Conservation (phyloP, 1,284 basidiomycete species). For the Farysia itapuensis region DNA sequence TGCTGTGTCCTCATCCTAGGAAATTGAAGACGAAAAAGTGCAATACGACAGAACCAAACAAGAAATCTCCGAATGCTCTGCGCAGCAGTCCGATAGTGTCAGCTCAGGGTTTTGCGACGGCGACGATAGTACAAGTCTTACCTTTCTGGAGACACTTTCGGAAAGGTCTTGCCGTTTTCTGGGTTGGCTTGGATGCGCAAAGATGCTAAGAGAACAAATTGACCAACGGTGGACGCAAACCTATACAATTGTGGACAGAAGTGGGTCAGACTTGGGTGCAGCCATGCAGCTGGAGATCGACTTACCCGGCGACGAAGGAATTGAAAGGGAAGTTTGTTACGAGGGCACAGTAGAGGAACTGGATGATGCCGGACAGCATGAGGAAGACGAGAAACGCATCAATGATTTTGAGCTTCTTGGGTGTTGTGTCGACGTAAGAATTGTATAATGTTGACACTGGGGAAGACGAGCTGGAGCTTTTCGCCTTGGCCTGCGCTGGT, state of each 20-base stretch:
- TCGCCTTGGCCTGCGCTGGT: background rate
- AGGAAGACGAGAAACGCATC: slow-evolving; percentile 91
- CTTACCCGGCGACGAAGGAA: slow-evolving; percentile 91
- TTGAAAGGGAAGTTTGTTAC: slow-evolving; percentile 96
- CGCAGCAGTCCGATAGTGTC: background rate
- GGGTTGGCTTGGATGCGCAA: slow-evolving; percentile 90
- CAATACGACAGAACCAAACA: slow-evolving; percentile 86
- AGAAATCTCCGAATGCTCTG: slow-evolving; percentile 82
- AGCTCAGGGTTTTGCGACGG: no score
- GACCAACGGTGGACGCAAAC: slow-evolving; percentile 88
- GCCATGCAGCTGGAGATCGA: slow-evolving; percentile 9
- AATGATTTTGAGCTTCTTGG: slow-evolving; percentile 85
- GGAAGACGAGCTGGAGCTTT: slow-evolving; percentile 1
- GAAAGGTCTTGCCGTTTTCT: slow-evolving; percentile 66
- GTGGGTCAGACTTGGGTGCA: background rate
- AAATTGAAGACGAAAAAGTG: slow-evolving; percentile 99
- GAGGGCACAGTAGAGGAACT: slow-evolving; percentile 88
- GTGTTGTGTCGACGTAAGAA: slow-evolving; percentile 76
- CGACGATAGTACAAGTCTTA: no score
- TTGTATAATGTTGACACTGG: slow-evolving; percentile 65
- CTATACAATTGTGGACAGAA: slow-evolving; percentile 63
- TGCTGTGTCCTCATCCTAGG: slow-evolving; percentile 73
- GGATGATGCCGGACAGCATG: slow-evolving; percentile 83
- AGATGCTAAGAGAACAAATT: slow-evolving; percentile 92
- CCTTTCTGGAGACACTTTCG: slow-evolving; percentile 85